phyloP scores from a whole-genome alignment of 1,284 basidiomycete species.

The Irpex sp. region DNA sequence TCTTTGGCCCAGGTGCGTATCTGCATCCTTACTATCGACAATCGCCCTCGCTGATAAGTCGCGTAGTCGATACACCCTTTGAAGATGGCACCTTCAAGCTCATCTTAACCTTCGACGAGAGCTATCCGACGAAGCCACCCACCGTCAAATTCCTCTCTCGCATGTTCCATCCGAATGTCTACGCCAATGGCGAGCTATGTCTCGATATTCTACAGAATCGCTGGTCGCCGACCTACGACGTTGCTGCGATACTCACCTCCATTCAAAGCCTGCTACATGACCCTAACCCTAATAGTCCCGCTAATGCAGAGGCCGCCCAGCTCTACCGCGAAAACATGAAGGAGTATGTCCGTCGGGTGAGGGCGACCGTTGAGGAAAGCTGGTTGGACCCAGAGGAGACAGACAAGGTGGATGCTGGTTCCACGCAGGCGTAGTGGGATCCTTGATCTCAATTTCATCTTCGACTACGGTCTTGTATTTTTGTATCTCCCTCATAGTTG shows the following conservation, averaged over 20 bases:
- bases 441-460: too few species aligned
- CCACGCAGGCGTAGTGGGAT: not conserved
- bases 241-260: slow-evolving; percentile 94
- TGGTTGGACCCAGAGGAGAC: slow-evolving; percentile 85
- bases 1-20: slow-evolving; percentile 90
- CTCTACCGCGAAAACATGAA: slow-evolving; percentile 98
- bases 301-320: slow-evolving; percentile 96
- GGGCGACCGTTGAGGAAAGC: slow-evolving; percentile 87
- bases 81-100: slow-evolving; percentile 99
- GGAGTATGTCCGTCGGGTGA: slow-evolving; percentile 91
- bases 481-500: too few species aligned
- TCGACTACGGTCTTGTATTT: too few species aligned
- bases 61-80: slow-evolving; percentile 91
- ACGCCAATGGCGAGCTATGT: slow-evolving; percentile 96
- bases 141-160: slow-evolving; percentile 95
- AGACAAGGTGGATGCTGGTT: slow-evolving; percentile 33
- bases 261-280: slow-evolving; percentile 96
- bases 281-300: slow-evolving; percentile 96
- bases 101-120: slow-evolving; percentile 93
- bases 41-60: too few species aligned
- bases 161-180: slow-evolving; percentile 99
- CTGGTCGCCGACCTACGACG: slow-evolving; percentile 98
- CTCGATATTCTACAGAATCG: slow-evolving; percentile 97
- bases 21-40: not conserved
- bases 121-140: slow-evolving; percentile 97